A percentile compares a stretch with the other conserved stretches of the same genome.
Evolutionary conservation across 2,329 filamentous ascomycete species (phyloP).

Genomic region (Fusarium subtropicale): DNA sequence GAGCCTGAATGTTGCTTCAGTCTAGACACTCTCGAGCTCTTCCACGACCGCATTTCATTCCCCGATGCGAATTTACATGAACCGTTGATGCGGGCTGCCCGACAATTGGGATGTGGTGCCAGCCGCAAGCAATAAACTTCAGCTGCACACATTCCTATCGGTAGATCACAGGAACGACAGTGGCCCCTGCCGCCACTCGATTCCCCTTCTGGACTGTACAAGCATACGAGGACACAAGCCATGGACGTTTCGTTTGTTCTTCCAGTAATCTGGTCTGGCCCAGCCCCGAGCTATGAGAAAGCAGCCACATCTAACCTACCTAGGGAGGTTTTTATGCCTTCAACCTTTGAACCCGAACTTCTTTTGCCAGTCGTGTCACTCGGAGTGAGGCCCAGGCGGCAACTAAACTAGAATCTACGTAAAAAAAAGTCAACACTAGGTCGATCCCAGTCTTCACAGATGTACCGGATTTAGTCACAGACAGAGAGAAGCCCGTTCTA

Average conservation of each 20-base stretch:
- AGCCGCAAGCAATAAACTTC: conserved; percentile 17
- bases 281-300: conserved; percentile 12
- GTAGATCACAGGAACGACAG: conserved; percentile 22
- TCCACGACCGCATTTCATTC: neutral
- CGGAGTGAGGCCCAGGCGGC: conserved; percentile 9
- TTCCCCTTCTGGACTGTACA: neutral
- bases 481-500: neutral
- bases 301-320: conserved; percentile 30
- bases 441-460: conserved; percentile 12
- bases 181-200: conserved; percentile 5
- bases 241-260: conserved; percentile 29
- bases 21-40: neutral
- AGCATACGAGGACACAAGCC: conserved; percentile 14
- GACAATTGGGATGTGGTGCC: conserved; percentile 7
- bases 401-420: conserved; percentile 45
- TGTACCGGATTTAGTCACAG: conserved; percentile 29
- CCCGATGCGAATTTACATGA: neutral
- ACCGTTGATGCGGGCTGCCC: conserved; percentile 21
- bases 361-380: conserved; percentile 15
- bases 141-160: conserved; percentile 28
- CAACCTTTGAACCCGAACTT: conserved; percentile 6
- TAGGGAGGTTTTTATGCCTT: conserved; percentile 18
- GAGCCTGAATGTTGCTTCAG: neutral
- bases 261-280: conserved; percentile 18
- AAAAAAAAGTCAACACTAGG: conserved; percentile 17